phyloP scores from a whole-genome alignment of 1,139 yeast species.

The Wickerhamomyces sp. region DNA sequence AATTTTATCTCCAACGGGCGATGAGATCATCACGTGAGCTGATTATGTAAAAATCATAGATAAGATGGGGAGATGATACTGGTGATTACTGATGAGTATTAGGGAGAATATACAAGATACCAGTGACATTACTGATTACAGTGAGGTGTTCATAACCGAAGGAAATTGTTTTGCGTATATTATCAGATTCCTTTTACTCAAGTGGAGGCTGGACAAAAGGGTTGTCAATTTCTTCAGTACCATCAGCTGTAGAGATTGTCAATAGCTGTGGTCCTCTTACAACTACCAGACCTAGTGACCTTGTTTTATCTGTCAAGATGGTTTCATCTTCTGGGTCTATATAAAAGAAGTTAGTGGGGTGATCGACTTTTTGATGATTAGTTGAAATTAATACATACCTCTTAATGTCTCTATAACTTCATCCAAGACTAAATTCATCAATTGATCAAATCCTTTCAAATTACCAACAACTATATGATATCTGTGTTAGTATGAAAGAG shows the following conservation, averaged over 20 bases:
- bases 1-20: slow-evolving; percentile 1
- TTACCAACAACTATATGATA: slow-evolving; percentile 58
- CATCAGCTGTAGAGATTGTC: slow-evolving; percentile 81
- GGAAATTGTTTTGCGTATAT: too few relatives aligned
- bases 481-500: slow-evolving; percentile 6
- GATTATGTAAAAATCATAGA: neutral
- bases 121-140: too few relatives aligned
- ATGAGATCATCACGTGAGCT: neutral
- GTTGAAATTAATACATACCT: slow-evolving; percentile 31
- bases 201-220: slow-evolving; percentile 38
- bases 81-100: neutral
- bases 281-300: slow-evolving; percentile 71
- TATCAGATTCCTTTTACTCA: neutral
- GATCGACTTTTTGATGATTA: neutral
- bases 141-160: too few relatives aligned
- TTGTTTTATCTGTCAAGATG: slow-evolving; percentile 44
- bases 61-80: neutral
- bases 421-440: slow-evolving; percentile 90
- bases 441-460: slow-evolving; percentile 85
- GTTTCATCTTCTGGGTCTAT: slow-evolving; percentile 60
- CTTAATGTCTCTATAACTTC: slow-evolving; percentile 69
- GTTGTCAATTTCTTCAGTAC: slow-evolving; percentile 72
- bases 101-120: neutral
- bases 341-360: slow-evolving; percentile 26
- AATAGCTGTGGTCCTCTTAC: slow-evolving; percentile 82